Evolutionary conservation across 164 flowering plant genomes (phyloP).

Genomic region (Aristolochia californica): DNA sequence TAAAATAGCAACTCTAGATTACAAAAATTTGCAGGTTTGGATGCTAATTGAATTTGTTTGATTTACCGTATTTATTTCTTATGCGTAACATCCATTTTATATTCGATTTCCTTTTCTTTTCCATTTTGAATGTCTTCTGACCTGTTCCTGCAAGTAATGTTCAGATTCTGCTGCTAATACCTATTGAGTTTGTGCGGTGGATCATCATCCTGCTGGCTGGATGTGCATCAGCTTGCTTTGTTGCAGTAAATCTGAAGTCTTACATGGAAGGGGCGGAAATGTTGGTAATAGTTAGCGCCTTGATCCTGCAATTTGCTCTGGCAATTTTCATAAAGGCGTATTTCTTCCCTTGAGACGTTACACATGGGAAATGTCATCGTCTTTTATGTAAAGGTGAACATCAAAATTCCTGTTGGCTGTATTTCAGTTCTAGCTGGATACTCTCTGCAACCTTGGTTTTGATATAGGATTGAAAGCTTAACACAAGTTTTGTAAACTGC

Average conservation of each 20-base stretch:
- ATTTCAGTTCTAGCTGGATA: no score
- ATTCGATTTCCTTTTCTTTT: neutral
- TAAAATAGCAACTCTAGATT: no score
- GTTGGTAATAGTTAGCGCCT: conserved; percentile 50
- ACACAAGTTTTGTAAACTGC: no score
- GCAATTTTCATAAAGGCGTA: conserved; percentile 79
- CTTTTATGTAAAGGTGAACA: no score
- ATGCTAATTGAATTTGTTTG: no score
- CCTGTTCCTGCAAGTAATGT: conserved; percentile 1
- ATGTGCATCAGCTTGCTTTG: conserved; percentile 69
- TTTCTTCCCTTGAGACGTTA: conserved; percentile 59
- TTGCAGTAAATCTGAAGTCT: conserved; percentile 56
- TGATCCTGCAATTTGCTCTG: conserved; percentile 65
- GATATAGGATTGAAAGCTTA: no score
- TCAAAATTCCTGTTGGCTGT: no score
- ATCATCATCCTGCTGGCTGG: conserved; percentile 51
- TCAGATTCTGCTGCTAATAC: conserved; percentile 78
- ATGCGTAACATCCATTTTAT: neutral
- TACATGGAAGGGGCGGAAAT: conserved; percentile 39
- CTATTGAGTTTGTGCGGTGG: conserved; percentile 81
- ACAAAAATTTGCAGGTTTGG: no score
- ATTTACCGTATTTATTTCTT: neutral
- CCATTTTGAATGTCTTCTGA: no score
- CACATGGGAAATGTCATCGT: no score
- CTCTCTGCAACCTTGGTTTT: no score